Evolutionary conservation across 768 basidiomycete genomes (phyloP), one percentile per base, ranked within the genome.

Genomic region (Tulasnella sp.): DNA sequence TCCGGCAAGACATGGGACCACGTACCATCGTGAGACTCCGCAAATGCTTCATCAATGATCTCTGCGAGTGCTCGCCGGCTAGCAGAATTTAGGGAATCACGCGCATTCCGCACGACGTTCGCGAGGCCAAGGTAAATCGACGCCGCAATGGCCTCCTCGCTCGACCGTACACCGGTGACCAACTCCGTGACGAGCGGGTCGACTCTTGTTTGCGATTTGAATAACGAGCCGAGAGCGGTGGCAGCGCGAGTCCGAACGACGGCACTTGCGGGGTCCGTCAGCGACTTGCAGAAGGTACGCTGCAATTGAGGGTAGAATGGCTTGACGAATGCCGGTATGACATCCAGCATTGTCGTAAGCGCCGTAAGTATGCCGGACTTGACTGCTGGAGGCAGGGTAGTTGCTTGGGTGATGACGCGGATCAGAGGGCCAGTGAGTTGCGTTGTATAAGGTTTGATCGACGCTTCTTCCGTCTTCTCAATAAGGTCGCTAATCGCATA

Each of bases 291-390:
- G 65, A 98, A 97, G 0, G 92, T 97, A 32, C 93, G 80, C 65
- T 97, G 94, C 32, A 98, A 71, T 65, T 98, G 96, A 2, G 94
- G 96, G 78, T 97, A 97, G 82, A 98, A 98, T 2, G 94, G 94
- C 68, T 87, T 89, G 63, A 98, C 90, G 63, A 94, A 87, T 3
- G 76, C 73, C 0, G 93, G 92, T 21, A 96, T 92, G 42, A 79
- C 77, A 61, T 82, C 81, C 40, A 98, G 74, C 80, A 97, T 88
- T 19, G 82, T 79, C 0, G 82, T 79, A 49, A 99, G 77, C 4
- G 93, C 88, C 32, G 77, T 79, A 29, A 99, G 76, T 62, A 99
- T 93, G 11, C 85, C 92, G 3, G 80, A 81, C 71, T 98, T 97
- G 69, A 97, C 91, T 19, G 83, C 87, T 0, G 93, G 86, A 6